Evolutionary conservation across 1,284 basidiomycete genomes (phyloP), one percentile per base, ranked within the genome.

Genomic region (Irpex sp.): DNA sequence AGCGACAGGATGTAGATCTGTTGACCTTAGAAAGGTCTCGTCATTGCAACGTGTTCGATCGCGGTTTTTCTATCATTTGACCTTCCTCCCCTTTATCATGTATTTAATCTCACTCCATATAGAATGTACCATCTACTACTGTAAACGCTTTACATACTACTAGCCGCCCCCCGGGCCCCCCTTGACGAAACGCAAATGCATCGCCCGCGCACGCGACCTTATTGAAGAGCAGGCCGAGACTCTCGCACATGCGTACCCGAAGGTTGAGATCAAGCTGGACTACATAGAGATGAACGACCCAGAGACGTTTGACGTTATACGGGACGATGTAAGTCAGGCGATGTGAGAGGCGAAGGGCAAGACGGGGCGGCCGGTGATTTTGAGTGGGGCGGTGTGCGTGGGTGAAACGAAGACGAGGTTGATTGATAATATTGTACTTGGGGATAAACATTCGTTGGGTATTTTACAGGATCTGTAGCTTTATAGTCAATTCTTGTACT

Each of bases 241-340:
- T 68, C 31, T 33, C 31, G 31, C 31, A 6, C 31, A 33, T 33
- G 31, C 31, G 31, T 33, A 33, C 31, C 31, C 31, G 70, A 39
- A 74, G n/a, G 80, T 92, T 1, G 76, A 83, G 4, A 74, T 97
- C 66, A 78, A 78, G 69, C 72, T 93, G 65, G 94, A 98, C 73
- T 98, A 98, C 73, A 79, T 99, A 66, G 88, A 94, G 74, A 83
- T 98, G 75, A 98, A 97, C 72, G 88, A 96, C 71, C 83, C 89
- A 47, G 77, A 84, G 51, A 89, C 86, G 55, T 93, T 98, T 67
- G 85, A 88, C n/a, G 77, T 83, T 2, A 62, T 91, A 26, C 55
- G 64, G 4, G 81, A 79, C 5, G 71, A 70, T 5, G 68, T 67
- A 57, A 70, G 71, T 7, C 72, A 67, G 36, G 71, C 67, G 58